Base-by-base conservation (phyloP, 345 rosid genomes). In the Laguncularia racemosa region DNA sequence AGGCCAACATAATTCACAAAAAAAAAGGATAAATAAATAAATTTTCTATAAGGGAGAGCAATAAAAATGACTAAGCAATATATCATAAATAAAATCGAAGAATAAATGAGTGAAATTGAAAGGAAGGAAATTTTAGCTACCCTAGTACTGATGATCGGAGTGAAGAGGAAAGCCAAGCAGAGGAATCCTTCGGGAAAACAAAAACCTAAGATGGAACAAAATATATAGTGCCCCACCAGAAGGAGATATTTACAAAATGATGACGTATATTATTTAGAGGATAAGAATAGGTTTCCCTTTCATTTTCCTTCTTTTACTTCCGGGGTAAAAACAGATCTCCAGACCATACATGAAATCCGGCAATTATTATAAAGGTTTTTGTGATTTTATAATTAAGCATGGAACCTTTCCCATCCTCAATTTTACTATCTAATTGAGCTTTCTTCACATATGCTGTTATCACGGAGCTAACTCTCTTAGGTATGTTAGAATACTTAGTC, bases 1-100 rank as follows among this genome's bases (percentile, higher is more conserved):
- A 60, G 78, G 81, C 56, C 78, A 64, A 57, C 59, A 78, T 68
- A 75, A 61, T 50, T 63, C 52, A 63, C 48, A 26, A 53, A 2
- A 55, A 53, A 2, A 55, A 56, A 47, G 51, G 44, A 47, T 21
- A 18, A 50, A 47, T 48, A 46, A 52, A 55, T 49, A 57, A 67
- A 59, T 33, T 33, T 33, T 33, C 10, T 33, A 6, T 33, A 23
- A 23, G 28, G 28, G 28, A 23, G 28, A 23, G 4, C 5, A 28
- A 12, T 15, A 46, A 15, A 15, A 28, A 26, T 11, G 33, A 12
- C 52, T 18, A 16, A 20, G n/a, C 44, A 16, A 16, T 13, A 33
- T 33, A 26, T n/a, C n/a, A 38, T 43, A 10, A n/a, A 38, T 44
- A 23, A 17, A 18, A 23, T 13, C 26, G 53, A 16, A 23, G 26